Conservation (phyloP, 345 rosid species). For the sweet orange (Citrus sinensis) region DNA sequence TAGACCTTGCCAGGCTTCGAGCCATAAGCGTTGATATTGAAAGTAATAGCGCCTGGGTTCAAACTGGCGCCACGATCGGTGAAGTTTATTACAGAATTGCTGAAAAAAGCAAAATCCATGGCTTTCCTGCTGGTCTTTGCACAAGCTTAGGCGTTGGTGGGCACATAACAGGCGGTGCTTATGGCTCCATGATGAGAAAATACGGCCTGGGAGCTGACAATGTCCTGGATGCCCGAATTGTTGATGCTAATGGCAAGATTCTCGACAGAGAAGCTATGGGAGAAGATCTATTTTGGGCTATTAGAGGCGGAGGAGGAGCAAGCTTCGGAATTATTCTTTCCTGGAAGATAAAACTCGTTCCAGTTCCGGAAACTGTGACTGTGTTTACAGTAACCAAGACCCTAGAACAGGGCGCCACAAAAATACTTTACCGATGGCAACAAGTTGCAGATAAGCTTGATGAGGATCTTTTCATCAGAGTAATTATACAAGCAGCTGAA, state of each 20-base stretch:
- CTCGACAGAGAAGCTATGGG: constrained; percentile 44
- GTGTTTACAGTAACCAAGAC: constrained; percentile 29
- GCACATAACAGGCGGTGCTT: constrained; percentile 53
- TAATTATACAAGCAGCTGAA: neutral
- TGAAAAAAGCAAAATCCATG: constrained; percentile 36
- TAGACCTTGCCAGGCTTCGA: constrained; percentile 46
- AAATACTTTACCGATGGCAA: constrained; percentile 35
- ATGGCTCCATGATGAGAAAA: constrained; percentile 53
- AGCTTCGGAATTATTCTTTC: constrained; percentile 53
- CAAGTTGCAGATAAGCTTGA: constrained; percentile 27
- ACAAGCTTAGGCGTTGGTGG: constrained; percentile 45
- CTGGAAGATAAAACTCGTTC: constrained; percentile 44
- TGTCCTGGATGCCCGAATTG: constrained; percentile 45
- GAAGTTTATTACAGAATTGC: constrained; percentile 46
- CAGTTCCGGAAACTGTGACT: constrained; percentile 40
- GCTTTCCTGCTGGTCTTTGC: constrained; percentile 46
- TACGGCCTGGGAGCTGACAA: constrained; percentile 50
- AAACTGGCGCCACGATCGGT: constrained; percentile 54
- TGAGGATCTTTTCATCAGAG: constrained; percentile 35
- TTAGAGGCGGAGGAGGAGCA: constrained; percentile 57
- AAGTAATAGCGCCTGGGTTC: constrained; percentile 50
- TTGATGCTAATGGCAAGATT: constrained; percentile 42
- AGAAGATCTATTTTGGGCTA: constrained; percentile 58
- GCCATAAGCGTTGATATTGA: constrained; percentile 35
- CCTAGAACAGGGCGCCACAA: constrained; percentile 27